Evolutionary conservation across 106 monocot species (phyloP), one percentile per base, ranked within the genome.

Genomic region (Acanthochlamys bracteata): DNA sequence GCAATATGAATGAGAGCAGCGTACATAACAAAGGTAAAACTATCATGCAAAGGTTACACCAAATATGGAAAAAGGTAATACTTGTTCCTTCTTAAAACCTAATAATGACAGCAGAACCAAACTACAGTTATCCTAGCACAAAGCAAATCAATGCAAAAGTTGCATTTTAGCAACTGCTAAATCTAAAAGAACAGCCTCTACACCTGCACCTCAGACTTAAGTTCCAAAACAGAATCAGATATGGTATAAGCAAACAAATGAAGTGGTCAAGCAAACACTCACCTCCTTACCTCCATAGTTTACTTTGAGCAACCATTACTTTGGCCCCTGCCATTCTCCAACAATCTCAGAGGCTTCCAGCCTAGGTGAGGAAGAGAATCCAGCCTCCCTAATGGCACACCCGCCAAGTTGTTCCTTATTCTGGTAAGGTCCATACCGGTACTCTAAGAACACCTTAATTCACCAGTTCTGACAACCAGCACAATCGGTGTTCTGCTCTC

Each of bases 341-440:
- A 71, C 53, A 41, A 91, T 74, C 58, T 87, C 67, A 22, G 78
- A 76, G 11, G 52, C 63, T 51, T 78, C 53, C 63, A 88, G 46
- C 15, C 58, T 49, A 20, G 16, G 57, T 2, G 74, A 68, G 13
- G 78, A 42, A 8, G 91, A 90, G 55, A 98, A 91, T 45, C 78
- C 91, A 27, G 84, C 65, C 66, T 98, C 87, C 39, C 80, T 65
- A n/a, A 98, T 71, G 25, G 85, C 70, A 60, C 96, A 98, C 27
- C 90, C 96, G 8, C 91, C 96, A 7, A 98, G 73, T 60, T 80
- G 84, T 57, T 88, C 96, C 17, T 91, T 91, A 57, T 98, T 79
- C 39, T 83, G 76, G 65, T 83, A 98, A 3, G 91, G 85, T 41
- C 96, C 88, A 60, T 98, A 80, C 96, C 90, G 88, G 19, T 88